A percentile compares a stretch with the other conserved stretches of the same genome.
Evolutionary conservation across 805 yeast genomes (phyloP).

Genomic region (Monosporozyma solicola): DNA sequence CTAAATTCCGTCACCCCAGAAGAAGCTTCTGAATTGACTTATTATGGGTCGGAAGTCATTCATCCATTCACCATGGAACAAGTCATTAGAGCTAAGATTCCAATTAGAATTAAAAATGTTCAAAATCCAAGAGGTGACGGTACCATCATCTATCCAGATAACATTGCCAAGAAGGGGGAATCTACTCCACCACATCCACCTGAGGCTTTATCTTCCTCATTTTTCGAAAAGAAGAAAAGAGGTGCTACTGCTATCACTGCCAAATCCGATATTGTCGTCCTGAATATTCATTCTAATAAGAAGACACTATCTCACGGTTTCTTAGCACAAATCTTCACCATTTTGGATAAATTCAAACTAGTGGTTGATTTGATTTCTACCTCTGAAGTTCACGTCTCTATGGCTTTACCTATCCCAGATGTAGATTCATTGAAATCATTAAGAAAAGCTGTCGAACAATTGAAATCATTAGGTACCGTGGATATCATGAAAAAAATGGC

Average conservation of each 20-base stretch:
- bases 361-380: constrained; percentile 96
- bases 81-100: constrained; percentile 90
- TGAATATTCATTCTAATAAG: constrained; percentile 89
- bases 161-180: constrained; percentile 76
- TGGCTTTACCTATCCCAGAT: constrained; percentile 80
- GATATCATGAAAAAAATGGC: constrained; percentile 84
- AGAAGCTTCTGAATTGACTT: constrained; percentile 96
- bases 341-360: constrained; percentile 70
- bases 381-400: constrained; percentile 95
- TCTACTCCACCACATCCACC: constrained; percentile 95
- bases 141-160: constrained; percentile 89
- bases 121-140: constrained; percentile 90
- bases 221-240: constrained; percentile 41
- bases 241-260: constrained; percentile 95
- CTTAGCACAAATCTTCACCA: constrained; percentile 80
- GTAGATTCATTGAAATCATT: constrained; percentile 52
- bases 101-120: constrained; percentile 93
- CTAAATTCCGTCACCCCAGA: constrained; percentile 90
- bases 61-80: constrained; percentile 99
- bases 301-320: constrained; percentile 92
- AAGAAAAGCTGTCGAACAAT: constrained; percentile 66
- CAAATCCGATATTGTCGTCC: constrained; percentile 82
- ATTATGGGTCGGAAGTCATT: constrained; percentile 95
- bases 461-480: constrained; percentile 74
- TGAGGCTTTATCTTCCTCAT: constrained; percentile 43